A percentile compares a stretch with the other conserved stretches of the same genome.
Conservation (phyloP, 148 eudicot species). For the Chenopodium formosanum region DNA sequence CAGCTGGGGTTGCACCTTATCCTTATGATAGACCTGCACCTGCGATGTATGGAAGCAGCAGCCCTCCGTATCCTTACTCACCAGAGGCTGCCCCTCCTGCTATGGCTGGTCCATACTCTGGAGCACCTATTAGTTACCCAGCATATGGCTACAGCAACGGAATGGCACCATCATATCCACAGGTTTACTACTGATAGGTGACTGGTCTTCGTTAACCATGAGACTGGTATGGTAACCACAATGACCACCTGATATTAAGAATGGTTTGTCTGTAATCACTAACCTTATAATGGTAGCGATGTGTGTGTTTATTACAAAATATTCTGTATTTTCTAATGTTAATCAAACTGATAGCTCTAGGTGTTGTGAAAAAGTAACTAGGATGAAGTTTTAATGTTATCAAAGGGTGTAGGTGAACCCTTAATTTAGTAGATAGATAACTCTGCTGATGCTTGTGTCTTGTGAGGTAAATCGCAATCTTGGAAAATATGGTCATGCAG, state of each 20-base stretch:
- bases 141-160: slow-evolving; percentile 68
- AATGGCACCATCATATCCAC: slow-evolving; percentile 72
- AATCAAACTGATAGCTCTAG: slow-evolving; percentile 33
- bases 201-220: slow-evolving; percentile 50
- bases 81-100: slow-evolving; percentile 68
- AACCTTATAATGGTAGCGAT: slow-evolving; percentile 77
- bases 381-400: slow-evolving; percentile 40
- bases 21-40: slow-evolving; percentile 44
- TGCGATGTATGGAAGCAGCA: slow-evolving; percentile 59
- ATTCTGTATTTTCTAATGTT: slow-evolving; percentile 40
- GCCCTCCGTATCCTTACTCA: slow-evolving; percentile 77
- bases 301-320: slow-evolving; percentile 56
- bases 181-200: slow-evolving; percentile 79
- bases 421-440: slow-evolving; percentile 28
- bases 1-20: slow-evolving; percentile 58
- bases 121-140: slow-evolving; percentile 63
- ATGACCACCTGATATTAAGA: slow-evolving; percentile 30
- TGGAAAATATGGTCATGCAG: background rate
- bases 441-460: slow-evolving; percentile 10
- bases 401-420: slow-evolving; percentile 27
- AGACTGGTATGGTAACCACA: slow-evolving; percentile 56
- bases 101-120: slow-evolving; percentile 61
- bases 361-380: slow-evolving; percentile 32
- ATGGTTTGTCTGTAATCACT: slow-evolving; percentile 71
- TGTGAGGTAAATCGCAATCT: background rate